Conservation (phyloP, 2,329 filamentous ascomycete genomes). For the Claviceps sp. region DNA sequence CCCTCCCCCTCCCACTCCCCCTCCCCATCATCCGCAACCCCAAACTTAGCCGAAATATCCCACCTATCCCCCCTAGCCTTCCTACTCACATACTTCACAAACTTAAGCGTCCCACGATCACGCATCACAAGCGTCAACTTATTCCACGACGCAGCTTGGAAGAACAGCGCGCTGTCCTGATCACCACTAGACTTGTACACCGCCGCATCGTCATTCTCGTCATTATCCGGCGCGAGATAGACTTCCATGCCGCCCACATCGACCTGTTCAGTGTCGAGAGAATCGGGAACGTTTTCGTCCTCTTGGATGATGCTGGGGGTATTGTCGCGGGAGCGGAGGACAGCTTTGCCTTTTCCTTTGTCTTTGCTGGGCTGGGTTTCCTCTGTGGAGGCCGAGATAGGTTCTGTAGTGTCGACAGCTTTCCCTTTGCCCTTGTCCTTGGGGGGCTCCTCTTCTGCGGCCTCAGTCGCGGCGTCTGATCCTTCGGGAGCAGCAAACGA, state of each 20-base stretch:
- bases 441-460: slow-evolving; percentile 14
- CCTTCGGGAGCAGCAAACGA: too few relatives aligned
- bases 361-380: too few relatives aligned
- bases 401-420: too few relatives aligned
- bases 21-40: slow-evolving; percentile 46
- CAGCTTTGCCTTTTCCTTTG: too few relatives aligned
- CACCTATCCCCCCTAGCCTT: slow-evolving; percentile 78
- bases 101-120: slow-evolving; percentile 74
- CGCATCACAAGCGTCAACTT: slow-evolving; percentile 80
- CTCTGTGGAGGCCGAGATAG: too few relatives aligned
- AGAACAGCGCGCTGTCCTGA: slow-evolving; percentile 56
- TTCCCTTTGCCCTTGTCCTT: slow-evolving; percentile 14
- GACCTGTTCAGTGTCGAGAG: slow-evolving; percentile 11
- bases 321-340: too few relatives aligned
- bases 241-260: slow-evolving; percentile 71
- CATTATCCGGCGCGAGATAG: slow-evolving; percentile 65
- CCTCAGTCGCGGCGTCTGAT: too few relatives aligned
- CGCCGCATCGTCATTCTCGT: slow-evolving; percentile 55
- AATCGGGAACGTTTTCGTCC: too few relatives aligned
- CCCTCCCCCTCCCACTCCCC: slow-evolving; percentile 7
- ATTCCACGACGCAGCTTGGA: slow-evolving; percentile 65
- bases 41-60: slow-evolving; percentile 74
- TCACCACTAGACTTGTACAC: slow-evolving; percentile 79
- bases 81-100: slow-evolving; percentile 89
- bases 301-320: too few relatives aligned